phyloP scores from a whole-genome alignment of 1,284 basidiomycete species.

The Gymnopus androsaceus region DNA sequence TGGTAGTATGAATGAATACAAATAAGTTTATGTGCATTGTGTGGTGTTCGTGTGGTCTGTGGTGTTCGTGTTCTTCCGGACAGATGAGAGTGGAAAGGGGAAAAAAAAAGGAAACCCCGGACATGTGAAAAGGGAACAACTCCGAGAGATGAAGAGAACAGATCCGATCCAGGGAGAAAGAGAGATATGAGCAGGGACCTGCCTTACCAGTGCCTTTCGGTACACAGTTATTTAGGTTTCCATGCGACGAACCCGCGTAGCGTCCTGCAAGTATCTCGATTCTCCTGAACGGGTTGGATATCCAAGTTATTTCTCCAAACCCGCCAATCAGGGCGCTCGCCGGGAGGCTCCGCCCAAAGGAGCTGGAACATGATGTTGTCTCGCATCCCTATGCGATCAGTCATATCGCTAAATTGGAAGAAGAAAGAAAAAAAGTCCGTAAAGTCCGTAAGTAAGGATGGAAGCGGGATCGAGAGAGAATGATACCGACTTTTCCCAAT shows the following conservation, averaged over 20 bases:
- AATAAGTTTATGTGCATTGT: too few relatives aligned
- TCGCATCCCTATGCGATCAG: constrained; percentile 66
- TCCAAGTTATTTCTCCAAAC: constrained; percentile 46
- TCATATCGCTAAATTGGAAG: constrained; percentile 70
- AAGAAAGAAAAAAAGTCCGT: background rate
- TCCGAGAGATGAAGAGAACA: too few relatives aligned
- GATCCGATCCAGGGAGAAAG: too few relatives aligned
- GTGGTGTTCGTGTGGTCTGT: too few relatives aligned
- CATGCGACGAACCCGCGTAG: constrained; percentile 19
- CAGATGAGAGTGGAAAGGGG: too few relatives aligned
- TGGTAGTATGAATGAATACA: too few relatives aligned
- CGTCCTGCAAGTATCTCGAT: constrained; percentile 15
- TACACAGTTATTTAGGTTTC: constrained; percentile 14
- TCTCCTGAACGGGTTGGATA: constrained; percentile 14
- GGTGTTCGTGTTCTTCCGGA: too few relatives aligned
- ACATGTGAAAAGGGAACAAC: too few relatives aligned
- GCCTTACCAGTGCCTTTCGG: too few relatives aligned
- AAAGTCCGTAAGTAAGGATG: background rate
- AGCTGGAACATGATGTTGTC: constrained; percentile 46
- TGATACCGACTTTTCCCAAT: constrained; percentile 64
- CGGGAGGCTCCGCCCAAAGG: constrained; percentile 54
- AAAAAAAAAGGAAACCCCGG: too few relatives aligned
- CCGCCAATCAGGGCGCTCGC: constrained; percentile 53
- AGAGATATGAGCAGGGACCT: too few relatives aligned
- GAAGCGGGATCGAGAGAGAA: background rate